Percentiles rank a stretch among this genome's conserved stretches.
phyloP scores from a whole-genome alignment of 2,329 filamentous ascomycete genomes.

The Aureobasidium sp. region DNA sequence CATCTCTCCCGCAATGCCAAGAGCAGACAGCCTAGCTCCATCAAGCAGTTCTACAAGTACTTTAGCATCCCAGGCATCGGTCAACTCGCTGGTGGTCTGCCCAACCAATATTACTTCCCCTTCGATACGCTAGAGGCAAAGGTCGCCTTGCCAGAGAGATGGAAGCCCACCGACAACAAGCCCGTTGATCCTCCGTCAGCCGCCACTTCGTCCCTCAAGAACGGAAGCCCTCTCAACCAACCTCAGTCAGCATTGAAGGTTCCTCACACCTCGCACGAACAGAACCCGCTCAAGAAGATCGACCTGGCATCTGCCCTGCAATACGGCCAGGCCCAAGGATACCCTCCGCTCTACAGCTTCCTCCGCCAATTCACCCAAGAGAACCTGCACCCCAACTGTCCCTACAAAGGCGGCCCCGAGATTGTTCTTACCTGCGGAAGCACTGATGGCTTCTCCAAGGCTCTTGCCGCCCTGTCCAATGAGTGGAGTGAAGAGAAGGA shows the following conservation, averaged over 20 bases:
- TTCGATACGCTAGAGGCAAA: slow-evolving; percentile 85
- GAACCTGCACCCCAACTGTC: slow-evolving; percentile 71
- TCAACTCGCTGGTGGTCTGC: slow-evolving; percentile 60
- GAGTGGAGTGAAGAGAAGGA: slow-evolving; percentile 65
- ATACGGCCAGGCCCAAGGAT: slow-evolving; percentile 77
- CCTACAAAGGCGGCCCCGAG: slow-evolving; percentile 69
- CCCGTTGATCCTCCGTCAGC: slow-evolving; percentile 44
- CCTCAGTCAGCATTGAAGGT: slow-evolving; percentile 50
- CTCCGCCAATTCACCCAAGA: slow-evolving; percentile 70
- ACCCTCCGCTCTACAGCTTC: slow-evolving; percentile 70
- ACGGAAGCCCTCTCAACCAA: slow-evolving; percentile 26
- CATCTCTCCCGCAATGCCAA: slow-evolving; percentile 66
- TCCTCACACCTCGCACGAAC: slow-evolving; percentile 57
- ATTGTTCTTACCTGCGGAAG: slow-evolving; percentile 73
- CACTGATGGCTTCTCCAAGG: slow-evolving; percentile 79
- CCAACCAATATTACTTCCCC: slow-evolving; percentile 75
- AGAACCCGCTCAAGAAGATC: slow-evolving; percentile 61
- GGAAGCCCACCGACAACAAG: slow-evolving; percentile 61
- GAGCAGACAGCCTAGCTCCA: slow-evolving; percentile 54
- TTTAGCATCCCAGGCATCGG: slow-evolving; percentile 58
- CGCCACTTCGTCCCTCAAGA: slow-evolving; percentile 29
- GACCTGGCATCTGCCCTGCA: slow-evolving; percentile 77
- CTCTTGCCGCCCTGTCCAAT: slow-evolving; percentile 67
- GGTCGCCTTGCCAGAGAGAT: slow-evolving; percentile 66
- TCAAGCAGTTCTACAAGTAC: slow-evolving; percentile 85